phyloP scores from a whole-genome alignment of 2,329 filamentous ascomycete genomes.

The Ploettnerulaceae sp. region DNA sequence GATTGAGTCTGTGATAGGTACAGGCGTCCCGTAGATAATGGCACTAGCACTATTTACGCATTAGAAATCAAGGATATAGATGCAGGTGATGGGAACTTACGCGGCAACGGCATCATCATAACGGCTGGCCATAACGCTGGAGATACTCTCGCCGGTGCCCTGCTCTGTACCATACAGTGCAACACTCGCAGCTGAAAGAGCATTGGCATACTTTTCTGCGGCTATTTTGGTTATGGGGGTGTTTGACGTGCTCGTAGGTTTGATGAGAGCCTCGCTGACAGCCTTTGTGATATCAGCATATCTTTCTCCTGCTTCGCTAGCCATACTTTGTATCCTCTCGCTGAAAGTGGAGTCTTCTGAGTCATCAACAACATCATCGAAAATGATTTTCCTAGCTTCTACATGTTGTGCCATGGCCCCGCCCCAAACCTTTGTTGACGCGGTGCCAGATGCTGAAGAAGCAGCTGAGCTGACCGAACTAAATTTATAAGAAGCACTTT shows the following conservation, averaged over 20 bases:
- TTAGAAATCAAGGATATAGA: constrained; percentile 18
- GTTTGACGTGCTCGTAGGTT: constrained; percentile 39
- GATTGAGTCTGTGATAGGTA: constrained; percentile 49
- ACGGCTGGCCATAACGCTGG: constrained; percentile 47
- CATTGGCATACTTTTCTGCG: constrained; percentile 51
- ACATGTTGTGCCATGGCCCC: constrained; percentile 36
- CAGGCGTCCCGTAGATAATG: constrained; percentile 60
- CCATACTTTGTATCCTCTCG: constrained; percentile 46
- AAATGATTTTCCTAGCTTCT: constrained; percentile 47
- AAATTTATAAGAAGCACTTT: constrained; percentile 29
- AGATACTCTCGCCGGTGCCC: constrained; percentile 41
- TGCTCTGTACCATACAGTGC: constrained; percentile 47
- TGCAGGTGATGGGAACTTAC: constrained; percentile 35
- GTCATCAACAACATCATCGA: constrained; percentile 43
- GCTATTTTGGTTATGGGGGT: constrained; percentile 48
- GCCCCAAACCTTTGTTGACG: constrained; percentile 46
- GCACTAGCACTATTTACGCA: constrained; percentile 41
- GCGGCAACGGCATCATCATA: constrained; percentile 54
- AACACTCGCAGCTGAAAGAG: constrained; percentile 51
- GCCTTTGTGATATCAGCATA: constrained; percentile 50
- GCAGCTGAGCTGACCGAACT: constrained; percentile 26
- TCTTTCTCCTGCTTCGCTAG: constrained; percentile 47
- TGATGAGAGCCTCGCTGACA: constrained; percentile 50
- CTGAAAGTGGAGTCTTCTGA: constrained; percentile 44
- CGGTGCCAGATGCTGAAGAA: constrained; percentile 27